Percentiles rank a stretch among this genome's conserved stretches.
Evolutionary conservation across 495 filamentous ascomycete species (phyloP).

Genomic region (Annulohypoxylon bovei): DNA sequence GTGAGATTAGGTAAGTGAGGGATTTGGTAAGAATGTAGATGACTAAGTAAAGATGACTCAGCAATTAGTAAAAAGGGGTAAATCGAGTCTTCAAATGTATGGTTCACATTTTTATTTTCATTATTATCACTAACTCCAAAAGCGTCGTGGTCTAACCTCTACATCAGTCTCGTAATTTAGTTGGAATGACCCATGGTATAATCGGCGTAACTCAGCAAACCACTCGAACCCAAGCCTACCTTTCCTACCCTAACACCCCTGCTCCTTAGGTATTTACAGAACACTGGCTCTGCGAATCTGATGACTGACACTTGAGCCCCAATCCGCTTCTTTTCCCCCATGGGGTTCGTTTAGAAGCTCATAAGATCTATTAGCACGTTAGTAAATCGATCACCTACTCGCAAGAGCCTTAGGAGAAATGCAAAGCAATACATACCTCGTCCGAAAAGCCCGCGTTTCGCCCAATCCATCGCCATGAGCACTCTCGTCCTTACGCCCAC

Average conservation of each 20-base stretch:
- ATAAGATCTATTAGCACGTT: constrained; percentile 65
- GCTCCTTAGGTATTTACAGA: background rate
- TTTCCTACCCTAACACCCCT: background rate
- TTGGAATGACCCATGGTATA: background rate
- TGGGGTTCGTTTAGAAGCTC: constrained; percentile 75
- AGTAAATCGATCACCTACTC: constrained; percentile 20
- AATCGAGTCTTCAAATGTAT: background rate
- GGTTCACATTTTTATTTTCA: background rate
- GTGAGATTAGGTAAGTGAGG: too few species aligned
- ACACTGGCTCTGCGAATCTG: background rate
- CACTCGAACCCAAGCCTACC: background rate
- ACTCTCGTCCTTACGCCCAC: constrained; percentile 91
- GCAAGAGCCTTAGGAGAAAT: background rate
- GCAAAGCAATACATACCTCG: constrained; percentile 72
- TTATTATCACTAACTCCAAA: background rate
- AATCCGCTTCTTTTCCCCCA: too few species aligned
- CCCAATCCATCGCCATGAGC: constrained; percentile 98
- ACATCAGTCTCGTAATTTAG: background rate
- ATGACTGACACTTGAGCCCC: too few species aligned
- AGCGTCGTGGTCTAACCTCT: background rate
- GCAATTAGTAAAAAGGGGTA: background rate
- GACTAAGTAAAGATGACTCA: background rate
- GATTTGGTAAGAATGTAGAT: background rate
- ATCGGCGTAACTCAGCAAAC: background rate
- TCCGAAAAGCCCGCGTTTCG: constrained; percentile 92